These are phyloP conservation scores for Aspergillus funiculosus DNA, from an alignment of 495 filamentous ascomycete species.

Conservation along the genomic window DNA sequence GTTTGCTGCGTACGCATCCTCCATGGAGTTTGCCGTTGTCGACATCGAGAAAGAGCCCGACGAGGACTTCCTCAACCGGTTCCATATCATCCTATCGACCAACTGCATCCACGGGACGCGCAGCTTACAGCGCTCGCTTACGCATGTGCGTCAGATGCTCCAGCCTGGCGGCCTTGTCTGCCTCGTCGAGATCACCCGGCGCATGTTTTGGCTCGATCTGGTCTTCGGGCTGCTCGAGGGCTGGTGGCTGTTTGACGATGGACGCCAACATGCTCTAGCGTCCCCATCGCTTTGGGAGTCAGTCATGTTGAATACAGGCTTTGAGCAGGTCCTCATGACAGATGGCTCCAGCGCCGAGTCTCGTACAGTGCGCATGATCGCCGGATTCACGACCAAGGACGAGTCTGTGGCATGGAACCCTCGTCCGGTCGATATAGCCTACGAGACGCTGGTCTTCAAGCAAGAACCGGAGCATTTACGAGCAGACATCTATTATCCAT, in stretches of 20 bases:
- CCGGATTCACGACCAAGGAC: too few species aligned
- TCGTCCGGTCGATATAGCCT: too few species aligned
- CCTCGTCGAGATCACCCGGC: slow-evolving; percentile 34
- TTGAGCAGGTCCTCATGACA: too few species aligned
- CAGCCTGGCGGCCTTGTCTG: slow-evolving; percentile 30
- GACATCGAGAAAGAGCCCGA: slow-evolving; percentile 27
- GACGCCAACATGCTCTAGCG: slow-evolving; percentile 37
- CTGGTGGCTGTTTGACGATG: slow-evolving; percentile 50
- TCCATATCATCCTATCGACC: slow-evolving; percentile 34
- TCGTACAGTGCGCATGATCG: too few species aligned
- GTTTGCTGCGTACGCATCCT: slow-evolving; percentile 18
- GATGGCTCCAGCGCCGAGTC: too few species aligned
- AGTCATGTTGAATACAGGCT: too few species aligned
- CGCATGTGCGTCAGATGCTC: slow-evolving; percentile 26
- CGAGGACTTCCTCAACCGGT: slow-evolving; percentile 12
- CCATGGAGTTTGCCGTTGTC: slow-evolving; percentile 26
- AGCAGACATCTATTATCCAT: too few species aligned
- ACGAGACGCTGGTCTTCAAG: too few species aligned
- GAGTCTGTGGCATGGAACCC: too few species aligned
- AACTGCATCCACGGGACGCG: slow-evolving; percentile 44
- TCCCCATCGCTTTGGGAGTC: too few species aligned
- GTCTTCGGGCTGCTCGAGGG: slow-evolving; percentile 45
- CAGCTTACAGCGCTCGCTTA: slow-evolving; percentile 20
- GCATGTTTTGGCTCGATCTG: slow-evolving; percentile 38
- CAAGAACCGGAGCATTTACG: too few species aligned